These are phyloP conservation scores for Calonectria hawksworthii DNA, from an alignment of 2,329 filamentous ascomycete genomes.

Conservation along the genomic window DNA sequence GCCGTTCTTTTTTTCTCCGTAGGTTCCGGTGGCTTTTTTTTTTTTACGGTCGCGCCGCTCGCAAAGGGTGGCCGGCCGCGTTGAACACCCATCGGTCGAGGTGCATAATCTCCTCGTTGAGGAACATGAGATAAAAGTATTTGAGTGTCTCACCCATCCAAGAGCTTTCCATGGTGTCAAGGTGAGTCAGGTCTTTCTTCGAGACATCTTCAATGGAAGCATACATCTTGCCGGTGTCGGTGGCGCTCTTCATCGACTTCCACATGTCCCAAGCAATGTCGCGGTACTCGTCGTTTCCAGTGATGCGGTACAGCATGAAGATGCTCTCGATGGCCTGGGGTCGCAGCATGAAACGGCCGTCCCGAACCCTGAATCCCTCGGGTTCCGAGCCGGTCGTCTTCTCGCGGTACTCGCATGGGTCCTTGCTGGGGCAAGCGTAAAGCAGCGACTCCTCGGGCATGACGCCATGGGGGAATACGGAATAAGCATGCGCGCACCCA, in stretches of 20 bases:
- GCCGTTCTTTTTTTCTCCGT: not conserved
- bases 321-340: constrained; percentile 82
- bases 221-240: constrained; percentile 72
- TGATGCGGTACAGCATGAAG: constrained; percentile 83
- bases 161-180: constrained; percentile 78
- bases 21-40: not conserved
- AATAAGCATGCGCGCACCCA: constrained; percentile 75
- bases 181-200: constrained; percentile 60
- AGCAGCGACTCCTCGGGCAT: constrained; percentile 72
- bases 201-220: constrained; percentile 75
- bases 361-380: constrained; percentile 35
- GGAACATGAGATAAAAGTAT: constrained; percentile 81
- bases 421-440: constrained; percentile 53
- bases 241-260: constrained; percentile 69
- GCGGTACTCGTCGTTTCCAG: constrained; percentile 74
- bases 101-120: constrained; percentile 72
- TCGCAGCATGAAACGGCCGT: constrained; percentile 35
- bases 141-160: constrained; percentile 83
- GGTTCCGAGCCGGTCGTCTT: constrained; percentile 22
- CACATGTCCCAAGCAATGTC: constrained; percentile 84
- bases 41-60: constrained; percentile 26
- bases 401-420: constrained; percentile 41
- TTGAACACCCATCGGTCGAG: constrained; percentile 78
- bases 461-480: constrained; percentile 68
- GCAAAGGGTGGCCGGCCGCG: constrained; percentile 66